Conservation (phyloP, 257 asterid species). For the Plantago major region DNA sequence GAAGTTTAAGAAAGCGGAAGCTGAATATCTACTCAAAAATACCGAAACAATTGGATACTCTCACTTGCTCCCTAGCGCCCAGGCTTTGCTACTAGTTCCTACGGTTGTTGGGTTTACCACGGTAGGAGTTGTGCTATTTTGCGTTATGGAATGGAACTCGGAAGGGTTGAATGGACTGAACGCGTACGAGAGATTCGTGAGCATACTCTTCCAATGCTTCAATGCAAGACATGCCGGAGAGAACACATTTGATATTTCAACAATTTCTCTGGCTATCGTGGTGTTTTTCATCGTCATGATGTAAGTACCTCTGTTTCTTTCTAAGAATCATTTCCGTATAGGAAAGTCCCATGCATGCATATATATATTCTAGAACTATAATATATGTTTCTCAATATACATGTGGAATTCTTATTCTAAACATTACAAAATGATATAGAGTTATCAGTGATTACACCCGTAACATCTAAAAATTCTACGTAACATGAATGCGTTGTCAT, state of each 20-base stretch:
- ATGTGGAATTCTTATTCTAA: too few relatives aligned
- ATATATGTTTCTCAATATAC: too few relatives aligned
- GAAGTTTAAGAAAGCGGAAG: constrained; percentile 25
- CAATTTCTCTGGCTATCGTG: constrained; percentile 33
- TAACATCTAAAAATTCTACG: too few relatives aligned
- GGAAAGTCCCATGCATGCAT: too few relatives aligned
- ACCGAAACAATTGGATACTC: constrained; percentile 20
- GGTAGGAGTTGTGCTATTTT: constrained; percentile 33
- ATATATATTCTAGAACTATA: too few relatives aligned
- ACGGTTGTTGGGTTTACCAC: constrained; percentile 34
- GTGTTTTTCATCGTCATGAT: constrained; percentile 42
- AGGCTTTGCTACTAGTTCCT: constrained; percentile 15
- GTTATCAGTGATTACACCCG: too few relatives aligned
- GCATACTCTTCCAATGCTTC: constrained; percentile 39
- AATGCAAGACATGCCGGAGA: constrained; percentile 58
- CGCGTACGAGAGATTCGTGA: constrained; percentile 40
- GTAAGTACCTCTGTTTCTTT: constrained; percentile 24
- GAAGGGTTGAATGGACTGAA: constrained; percentile 21
- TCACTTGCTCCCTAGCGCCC: constrained; percentile 28
- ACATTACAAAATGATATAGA: too few relatives aligned
- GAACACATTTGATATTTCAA: constrained; percentile 37
- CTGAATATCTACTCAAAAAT: constrained; percentile 37
- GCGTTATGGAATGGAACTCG: constrained; percentile 37
- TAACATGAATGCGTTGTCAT: too few relatives aligned
- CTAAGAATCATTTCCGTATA: not conserved